Evolutionary conservation across 768 basidiomycete species (phyloP).

Genomic region (Termitomyces sp.): DNA sequence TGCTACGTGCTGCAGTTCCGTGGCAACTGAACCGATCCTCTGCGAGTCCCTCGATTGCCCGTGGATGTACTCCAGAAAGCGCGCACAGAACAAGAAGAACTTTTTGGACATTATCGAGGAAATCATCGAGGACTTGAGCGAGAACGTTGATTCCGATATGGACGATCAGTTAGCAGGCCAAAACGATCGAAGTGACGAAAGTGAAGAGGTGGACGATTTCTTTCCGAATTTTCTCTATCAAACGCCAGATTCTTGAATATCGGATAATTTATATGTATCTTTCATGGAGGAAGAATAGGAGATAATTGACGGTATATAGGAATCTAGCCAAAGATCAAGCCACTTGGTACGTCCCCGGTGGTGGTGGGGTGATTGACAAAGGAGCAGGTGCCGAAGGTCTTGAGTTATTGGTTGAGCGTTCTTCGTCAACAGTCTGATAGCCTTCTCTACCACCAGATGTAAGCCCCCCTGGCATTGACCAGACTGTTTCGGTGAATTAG

Average conservation of each 20-base stretch:
- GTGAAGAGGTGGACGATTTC: neutral
- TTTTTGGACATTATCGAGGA: conserved; percentile 30
- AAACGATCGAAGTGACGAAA: conserved; percentile 8
- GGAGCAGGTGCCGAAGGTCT: conserved; percentile 24
- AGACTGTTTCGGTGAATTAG: conserved; percentile 40
- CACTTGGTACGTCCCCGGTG: conserved; percentile 40
- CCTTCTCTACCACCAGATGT: conserved; percentile 51
- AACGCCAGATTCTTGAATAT: conserved; percentile 4
- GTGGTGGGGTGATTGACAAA: conserved; percentile 16
- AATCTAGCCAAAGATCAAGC: conserved; percentile 20
- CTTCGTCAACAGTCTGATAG: conserved; percentile 62
- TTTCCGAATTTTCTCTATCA: conserved; percentile 6
- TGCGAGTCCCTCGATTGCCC: conserved; percentile 89
- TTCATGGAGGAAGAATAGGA: neutral
- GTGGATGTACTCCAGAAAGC: conserved; percentile 72
- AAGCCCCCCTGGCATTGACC: conserved; percentile 78
- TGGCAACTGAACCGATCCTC: conserved; percentile 52
- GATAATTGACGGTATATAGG: neutral
- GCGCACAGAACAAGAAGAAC: conserved; percentile 42
- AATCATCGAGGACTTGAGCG: conserved; percentile 31
- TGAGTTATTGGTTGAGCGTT: conserved; percentile 24
- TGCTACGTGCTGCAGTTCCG: conserved; percentile 57
- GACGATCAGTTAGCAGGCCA: neutral
- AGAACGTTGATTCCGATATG: conserved; percentile 7
- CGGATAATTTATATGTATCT: neutral